Conservation (phyloP, 805 yeast species). For the Pichia pseudocactophila region DNA sequence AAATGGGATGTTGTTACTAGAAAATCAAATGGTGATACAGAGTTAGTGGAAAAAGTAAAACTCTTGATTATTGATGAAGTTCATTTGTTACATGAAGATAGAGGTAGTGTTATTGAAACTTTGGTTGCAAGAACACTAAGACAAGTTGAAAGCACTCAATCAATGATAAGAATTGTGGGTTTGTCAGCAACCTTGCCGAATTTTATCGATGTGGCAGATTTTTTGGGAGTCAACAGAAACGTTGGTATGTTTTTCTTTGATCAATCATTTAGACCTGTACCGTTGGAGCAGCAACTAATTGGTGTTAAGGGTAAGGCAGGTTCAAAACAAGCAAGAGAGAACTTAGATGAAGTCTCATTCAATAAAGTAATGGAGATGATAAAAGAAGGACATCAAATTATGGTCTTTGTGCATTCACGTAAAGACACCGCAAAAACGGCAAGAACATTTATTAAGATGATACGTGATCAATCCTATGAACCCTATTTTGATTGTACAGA, state of each 20-base stretch:
- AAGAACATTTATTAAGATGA: constrained; percentile 57
- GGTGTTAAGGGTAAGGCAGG: constrained; percentile 89
- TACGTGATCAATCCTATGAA: constrained; percentile 50
- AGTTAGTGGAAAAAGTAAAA: constrained; percentile 74
- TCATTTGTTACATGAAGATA: constrained; percentile 90
- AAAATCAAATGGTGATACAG: constrained; percentile 83
- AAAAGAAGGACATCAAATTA: constrained; percentile 71
- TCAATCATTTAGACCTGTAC: constrained; percentile 87
- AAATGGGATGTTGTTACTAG: constrained; percentile 98
- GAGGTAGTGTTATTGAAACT: constrained; percentile 96
- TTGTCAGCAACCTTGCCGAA: constrained; percentile 91
- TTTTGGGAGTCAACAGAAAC: constrained; percentile 80
- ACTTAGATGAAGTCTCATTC: constrained; percentile 67
- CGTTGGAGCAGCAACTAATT: constrained; percentile 75
- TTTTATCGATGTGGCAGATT: constrained; percentile 88
- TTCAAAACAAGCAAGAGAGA: constrained; percentile 57
- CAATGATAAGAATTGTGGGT: constrained; percentile 90
- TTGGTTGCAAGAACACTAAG: constrained; percentile 88
- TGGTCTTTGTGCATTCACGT: constrained; percentile 95
- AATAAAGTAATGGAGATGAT: constrained; percentile 65
- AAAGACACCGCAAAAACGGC: constrained; percentile 88
- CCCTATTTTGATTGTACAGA: constrained; percentile 51
- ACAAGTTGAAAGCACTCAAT: constrained; percentile 90
- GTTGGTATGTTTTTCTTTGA: constrained; percentile 94
- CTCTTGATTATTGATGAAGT: constrained; percentile 91